Evolutionary conservation across 768 basidiomycete genomes (phyloP), one percentile per base, ranked within the genome.

Genomic region (Chlorophyllum brunneum): DNA sequence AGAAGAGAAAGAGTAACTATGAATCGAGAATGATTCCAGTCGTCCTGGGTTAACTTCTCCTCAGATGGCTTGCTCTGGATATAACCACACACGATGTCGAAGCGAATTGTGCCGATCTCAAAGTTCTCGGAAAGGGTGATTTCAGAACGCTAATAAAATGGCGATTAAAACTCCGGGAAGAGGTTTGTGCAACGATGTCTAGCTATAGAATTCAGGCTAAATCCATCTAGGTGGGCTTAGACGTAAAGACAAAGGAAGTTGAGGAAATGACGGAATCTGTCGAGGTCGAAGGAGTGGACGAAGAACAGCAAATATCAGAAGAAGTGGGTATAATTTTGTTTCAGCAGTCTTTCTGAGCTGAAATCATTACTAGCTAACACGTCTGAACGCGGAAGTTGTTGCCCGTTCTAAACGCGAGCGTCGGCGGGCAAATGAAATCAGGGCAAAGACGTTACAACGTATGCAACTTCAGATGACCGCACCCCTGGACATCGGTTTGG

Each of bases 391-490:
- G 1, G 94, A 92, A 69, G 85, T 81, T 26, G 74, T 78, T 34
- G 80, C 85, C 24, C 82, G 85, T 41, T 65, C 79, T 34, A 93
- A 92, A 66, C 86, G 89, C 6, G 88, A 92, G 59, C 80, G 89
- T 48, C 81, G 93, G 48, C 80, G 84, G 30, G 83, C 86, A 2
- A 98, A 98, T 68, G 97, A 98, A 71, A 75, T 89, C 62, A 92
- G 89, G 69, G 76, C 80, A 24, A 83, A 87, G 58, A 90, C 92
- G 1, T 85, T 98, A 34, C 91, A 92, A 63, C 87, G 95, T 47
- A 88, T 98, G 83, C 97, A 98, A 65, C 77, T 98, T 40, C 87
- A 91, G 63, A 99, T 99, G 97, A 91, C 89, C 10, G 92, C 93
- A 16, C 97, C 97, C n/a, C 73, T 95, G 58, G 97, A 98, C 60